A percentile compares a stretch with the other conserved stretches of the same genome.
These are phyloP conservation scores for Lachnum nothofagi DNA, from an alignment of 2,329 filamentous ascomycete species.

Conservation along the genomic window DNA sequence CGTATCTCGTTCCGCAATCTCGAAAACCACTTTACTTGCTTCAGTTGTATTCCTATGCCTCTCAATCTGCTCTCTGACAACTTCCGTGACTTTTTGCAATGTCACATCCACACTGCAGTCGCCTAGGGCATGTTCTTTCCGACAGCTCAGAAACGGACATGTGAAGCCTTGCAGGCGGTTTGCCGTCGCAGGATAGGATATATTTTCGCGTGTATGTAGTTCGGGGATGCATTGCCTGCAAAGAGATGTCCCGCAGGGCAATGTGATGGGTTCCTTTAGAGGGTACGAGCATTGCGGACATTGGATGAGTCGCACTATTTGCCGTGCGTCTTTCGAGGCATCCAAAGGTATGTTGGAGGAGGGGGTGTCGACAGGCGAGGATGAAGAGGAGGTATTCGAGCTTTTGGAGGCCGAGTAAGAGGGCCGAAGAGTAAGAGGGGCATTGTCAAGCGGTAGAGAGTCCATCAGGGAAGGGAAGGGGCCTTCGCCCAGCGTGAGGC, in stretches of 20 bases:
- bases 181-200: slow-evolving; percentile 69
- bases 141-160: slow-evolving; percentile 67
- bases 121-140: slow-evolving; percentile 65
- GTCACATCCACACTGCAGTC: slow-evolving; percentile 77
- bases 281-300: slow-evolving; percentile 69
- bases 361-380: slow-evolving; percentile 5
- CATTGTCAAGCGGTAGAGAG: slow-evolving; percentile 19
- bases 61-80: slow-evolving; percentile 51
- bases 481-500: slow-evolving; percentile 13
- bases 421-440: too few species aligned
- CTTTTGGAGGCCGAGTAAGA: too few species aligned
- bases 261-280: slow-evolving; percentile 62
- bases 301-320: slow-evolving; percentile 69
- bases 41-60: slow-evolving; percentile 34
- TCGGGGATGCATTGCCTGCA: slow-evolving; percentile 71
- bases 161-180: slow-evolving; percentile 63
- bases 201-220: slow-evolving; percentile 58
- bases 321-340: slow-evolving; percentile 52
- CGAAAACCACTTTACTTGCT: slow-evolving; percentile 37
- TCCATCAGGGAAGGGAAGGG: slow-evolving; percentile 23
- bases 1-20: slow-evolving; percentile 36
- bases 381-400: too few species aligned
- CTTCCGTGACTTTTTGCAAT: slow-evolving; percentile 63
- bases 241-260: slow-evolving; percentile 76
- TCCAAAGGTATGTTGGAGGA: slow-evolving; percentile 33